Evolutionary conservation across 805 yeast species (phyloP), one percentile per base, ranked within the genome.

Genomic region (Torulaspora indica): DNA sequence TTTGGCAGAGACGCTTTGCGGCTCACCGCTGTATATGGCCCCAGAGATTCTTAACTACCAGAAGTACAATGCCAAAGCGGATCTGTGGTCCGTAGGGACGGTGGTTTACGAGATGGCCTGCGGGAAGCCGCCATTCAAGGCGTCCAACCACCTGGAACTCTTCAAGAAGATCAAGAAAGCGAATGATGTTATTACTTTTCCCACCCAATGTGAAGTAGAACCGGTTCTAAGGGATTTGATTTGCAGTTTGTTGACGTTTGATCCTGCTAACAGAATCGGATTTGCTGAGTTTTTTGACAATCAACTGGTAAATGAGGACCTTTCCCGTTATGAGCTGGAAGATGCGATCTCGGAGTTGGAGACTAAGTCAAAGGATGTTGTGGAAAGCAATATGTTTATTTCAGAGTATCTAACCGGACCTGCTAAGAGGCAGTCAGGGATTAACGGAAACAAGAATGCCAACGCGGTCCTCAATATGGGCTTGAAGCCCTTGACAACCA

Each of bases 11-110:
- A 93, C 98, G 1, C 71, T 93, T 53, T 93, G 98, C 73, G 98
- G 98, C 1, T 87, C 96, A 8, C 98, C 98, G 3, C 74, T 93
- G 35, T 93, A 93, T 67, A 93, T 93, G 98, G 98, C 98, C 0
- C 98, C 98, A 0, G 98, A 93, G 67, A 93, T 93, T 38, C 71
- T 93, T 55, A 75, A 95, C 51, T 90, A 87, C 60, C 97, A 93
- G 63, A 93, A 89, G 66, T 93, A 93, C 68, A 89, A 90, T 55
- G 98, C 98, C 4, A 90, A 89, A 63, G 98, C 97, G 0, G 98
- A 93, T 62, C 68, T 93, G 51, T 93, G 98, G 98, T 89, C 97
- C 5, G 96, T 91, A 4, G 98, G 98, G 3, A 95, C 98, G 1
- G 98, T 93, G 1, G 69, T 90, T 9, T 93, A 82, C 66, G 98